Evolutionary conservation across 768 basidiomycete species (phyloP), one percentile per base, ranked within the genome.

Genomic region (Macrolepiota dolichaula): DNA sequence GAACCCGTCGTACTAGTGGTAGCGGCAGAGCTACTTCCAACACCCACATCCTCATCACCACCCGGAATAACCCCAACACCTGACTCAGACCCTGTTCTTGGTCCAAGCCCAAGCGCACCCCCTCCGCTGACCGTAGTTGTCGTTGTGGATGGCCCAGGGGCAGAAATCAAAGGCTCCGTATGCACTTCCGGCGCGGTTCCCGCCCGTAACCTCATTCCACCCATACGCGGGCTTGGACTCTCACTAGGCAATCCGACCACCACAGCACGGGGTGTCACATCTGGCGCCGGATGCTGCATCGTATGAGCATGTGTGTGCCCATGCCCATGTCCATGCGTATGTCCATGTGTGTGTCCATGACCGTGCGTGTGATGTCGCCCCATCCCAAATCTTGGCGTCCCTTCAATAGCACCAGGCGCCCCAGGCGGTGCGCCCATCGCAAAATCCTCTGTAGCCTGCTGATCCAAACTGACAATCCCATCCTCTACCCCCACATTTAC

Each of bases 401-500:
- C 74, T 15, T 68, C 71, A 52, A 90, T 85, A 0, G 92, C 92
- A 53, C 92, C 92, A 0, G 92, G 92, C 0, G 93, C 92, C 40
- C 92, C 92, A 9, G 93, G 93, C 1, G 92, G 92, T 0, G 92
- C 92, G 51, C 92, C 92, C 87, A 93, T 91, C 4, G 88, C 90
- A 65, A 94, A 91, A 71, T 91, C 91, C 66, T 94, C 92, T 63
- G 92, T 92, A n/a, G 84, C 81, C 42, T 60, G 59, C 17, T 60
- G 59, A 42, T 91, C 89, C 44, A 92, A 73, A 2, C 84, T 84
- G 6, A 91, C 90, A 42, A 92, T 85, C 1, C 88, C 91, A 62
- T 89, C 89, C 57, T 90, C 89, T 13, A 90, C 87, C 0, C 84
- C 82, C 9, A 82, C 83, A 4, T 74, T 77, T 0, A 79, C 83